These are phyloP conservation scores for Pisolithus thermaeus DNA, from an alignment of 1,284 basidiomycete genomes.

Conservation along the genomic window DNA sequence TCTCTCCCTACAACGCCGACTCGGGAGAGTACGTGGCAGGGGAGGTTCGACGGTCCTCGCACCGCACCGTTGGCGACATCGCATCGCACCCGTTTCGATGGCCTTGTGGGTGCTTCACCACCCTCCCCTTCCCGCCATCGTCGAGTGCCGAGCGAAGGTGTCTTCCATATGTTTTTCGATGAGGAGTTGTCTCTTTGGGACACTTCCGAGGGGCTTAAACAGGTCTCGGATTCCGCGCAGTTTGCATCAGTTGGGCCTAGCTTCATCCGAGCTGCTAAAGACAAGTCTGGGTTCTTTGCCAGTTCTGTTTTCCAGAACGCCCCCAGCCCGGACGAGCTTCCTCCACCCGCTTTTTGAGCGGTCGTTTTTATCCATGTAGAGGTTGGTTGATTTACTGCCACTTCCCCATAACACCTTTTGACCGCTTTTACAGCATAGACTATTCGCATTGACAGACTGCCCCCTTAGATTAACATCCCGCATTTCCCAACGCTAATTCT, in stretches of 20 bases:
- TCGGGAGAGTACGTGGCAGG: slow-evolving; percentile 30
- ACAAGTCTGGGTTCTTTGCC: slow-evolving; percentile 53
- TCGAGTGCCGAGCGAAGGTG: slow-evolving; percentile 58
- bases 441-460: slow-evolving; percentile 21
- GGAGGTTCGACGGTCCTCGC: slow-evolving; percentile 38
- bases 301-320: slow-evolving; percentile 78
- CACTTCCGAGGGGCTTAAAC: slow-evolving; percentile 35
- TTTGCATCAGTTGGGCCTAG: slow-evolving; percentile 26
- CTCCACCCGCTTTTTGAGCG: slow-evolving; percentile 55
- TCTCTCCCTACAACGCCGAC: slow-evolving; percentile 38
- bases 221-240: slow-evolving; percentile 29
- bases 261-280: slow-evolving; percentile 20
- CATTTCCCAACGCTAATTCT: slow-evolving; percentile 20
- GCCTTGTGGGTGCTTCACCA: slow-evolving; percentile 23
- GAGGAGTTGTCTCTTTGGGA: slow-evolving; percentile 49
- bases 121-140: slow-evolving; percentile 40
- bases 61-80: slow-evolving; percentile 43
- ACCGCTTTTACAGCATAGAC: slow-evolving; percentile 17
- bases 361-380: slow-evolving; percentile 34
- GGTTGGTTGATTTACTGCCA: slow-evolving; percentile 28
- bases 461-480: slow-evolving; percentile 32
- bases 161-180: slow-evolving; percentile 65
- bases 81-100: slow-evolving; percentile 31
- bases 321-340: slow-evolving; percentile 70
- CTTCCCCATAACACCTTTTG: neutral